Base-by-base conservation (phyloP, 1,284 basidiomycete species). In the Meira nashicola region DNA sequence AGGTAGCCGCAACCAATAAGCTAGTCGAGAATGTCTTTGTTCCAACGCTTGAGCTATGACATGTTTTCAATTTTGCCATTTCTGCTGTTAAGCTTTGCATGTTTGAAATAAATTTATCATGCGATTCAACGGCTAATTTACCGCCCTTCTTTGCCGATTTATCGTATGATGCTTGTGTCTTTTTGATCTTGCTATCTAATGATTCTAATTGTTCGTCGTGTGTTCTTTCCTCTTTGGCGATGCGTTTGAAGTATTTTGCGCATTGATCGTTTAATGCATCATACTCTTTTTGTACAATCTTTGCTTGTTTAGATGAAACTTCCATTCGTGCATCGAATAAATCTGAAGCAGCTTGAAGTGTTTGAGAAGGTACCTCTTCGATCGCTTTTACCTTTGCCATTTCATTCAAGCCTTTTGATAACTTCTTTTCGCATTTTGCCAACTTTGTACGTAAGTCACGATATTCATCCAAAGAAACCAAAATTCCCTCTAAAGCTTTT, bases 381-480 rank as follows among this genome's bases (percentile, higher is more conserved):
- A 67, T 59, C 15, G 64, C 58, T 60, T 77, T 78, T 44, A 55
- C 63, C 41, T 68, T 67, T n/a, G 64, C 63, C 38, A 74, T 64
- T 50, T 74, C 71, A 12, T 57, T 60, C n/a, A 64, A 59, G 60
- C 66, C 65, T 54, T 68, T 73, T 33, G 64, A 60, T 21, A 78
- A 60, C 57, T 63, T 70, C 65, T 73, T 73, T 44, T 78, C 70
- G 46, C 68, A 66, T 46, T 76, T 78, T 39, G 76, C 70, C 14
- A 77, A 44, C 23, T 60, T 64, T 12, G 58, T 59, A 9, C 62
- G 52, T 37, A 78, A 61, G 19, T 75, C 73, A 38, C 76, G 59
- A 48, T 77, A 77, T 54, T 78, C 76, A 62, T 78, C 75, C 28
- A 78, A 59, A 15, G 65, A 63, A 60, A 73, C 71, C 25, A 78